Evolutionary conservation across 192 early-diverging fungal genomes (phyloP).

Genomic region (Podila epigama): DNA sequence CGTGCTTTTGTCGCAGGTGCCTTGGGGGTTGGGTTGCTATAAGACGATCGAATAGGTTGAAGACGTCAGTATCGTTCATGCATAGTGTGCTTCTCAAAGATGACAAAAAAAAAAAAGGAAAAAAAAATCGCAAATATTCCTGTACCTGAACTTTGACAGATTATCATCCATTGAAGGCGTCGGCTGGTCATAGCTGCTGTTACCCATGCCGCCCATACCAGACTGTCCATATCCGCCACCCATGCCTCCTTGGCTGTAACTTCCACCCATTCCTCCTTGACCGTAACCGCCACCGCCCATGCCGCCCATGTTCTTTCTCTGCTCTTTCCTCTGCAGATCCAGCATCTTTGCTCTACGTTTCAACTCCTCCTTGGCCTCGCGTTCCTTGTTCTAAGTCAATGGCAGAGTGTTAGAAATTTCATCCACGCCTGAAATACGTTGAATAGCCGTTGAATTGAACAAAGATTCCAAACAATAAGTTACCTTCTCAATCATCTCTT

Average conservation of each 20-base stretch:
- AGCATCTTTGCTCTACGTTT: slow-evolving; percentile 91
- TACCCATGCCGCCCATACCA: slow-evolving; percentile 59
- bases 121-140: background rate
- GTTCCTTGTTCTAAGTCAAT: slow-evolving; percentile 93
- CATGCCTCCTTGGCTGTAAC: slow-evolving; percentile 17
- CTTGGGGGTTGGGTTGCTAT: slow-evolving; percentile 47
- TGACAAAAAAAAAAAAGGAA: no score
- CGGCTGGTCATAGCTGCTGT: slow-evolving; percentile 47
- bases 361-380: slow-evolving; percentile 96
- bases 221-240: slow-evolving; percentile 4
- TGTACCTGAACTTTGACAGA: slow-evolving; percentile 35
- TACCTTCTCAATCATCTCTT: slow-evolving; percentile 92
- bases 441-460: no score
- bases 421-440: no score
- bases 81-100: background rate
- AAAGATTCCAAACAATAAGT: no score
- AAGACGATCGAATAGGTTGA: background rate
- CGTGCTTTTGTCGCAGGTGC: slow-evolving; percentile 64
- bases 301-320: slow-evolving; percentile 66
- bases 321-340: slow-evolving; percentile 89
- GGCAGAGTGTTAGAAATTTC: no score
- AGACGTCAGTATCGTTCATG: background rate
- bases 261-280: slow-evolving; percentile 28
- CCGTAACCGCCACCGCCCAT: slow-evolving; percentile 56
- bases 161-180: slow-evolving; percentile 19